Evolutionary conservation across 1,139 yeast species (phyloP).

Genomic region (Cylindricascospora bacillispora): DNA sequence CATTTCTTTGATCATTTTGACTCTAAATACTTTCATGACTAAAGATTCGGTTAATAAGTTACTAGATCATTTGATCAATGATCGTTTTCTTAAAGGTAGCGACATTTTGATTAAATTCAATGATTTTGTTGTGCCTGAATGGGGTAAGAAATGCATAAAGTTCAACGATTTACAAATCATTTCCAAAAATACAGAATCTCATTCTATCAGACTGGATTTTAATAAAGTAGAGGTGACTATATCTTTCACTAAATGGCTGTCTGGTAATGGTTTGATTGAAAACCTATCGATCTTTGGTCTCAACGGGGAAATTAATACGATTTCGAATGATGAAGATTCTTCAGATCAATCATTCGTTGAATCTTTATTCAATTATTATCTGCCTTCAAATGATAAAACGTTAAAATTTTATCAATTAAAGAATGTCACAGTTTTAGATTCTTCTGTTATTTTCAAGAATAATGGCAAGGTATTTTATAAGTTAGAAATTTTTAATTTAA

Average conservation of each 20-base stretch:
- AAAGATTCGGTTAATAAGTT: constrained; percentile 28
- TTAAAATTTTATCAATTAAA: constrained; percentile 46
- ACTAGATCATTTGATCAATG: constrained; percentile 25
- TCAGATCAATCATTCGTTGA: constrained; percentile 8
- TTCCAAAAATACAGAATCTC: constrained; percentile 15
- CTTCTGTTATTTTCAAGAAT: constrained; percentile 33
- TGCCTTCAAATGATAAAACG: constrained; percentile 26
- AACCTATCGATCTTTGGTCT: constrained; percentile 52
- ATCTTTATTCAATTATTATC: constrained; percentile 4
- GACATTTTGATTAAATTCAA: constrained; percentile 28
- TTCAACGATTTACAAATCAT: constrained; percentile 39
- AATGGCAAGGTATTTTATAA: constrained; percentile 28
- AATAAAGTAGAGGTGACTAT: constrained; percentile 46
- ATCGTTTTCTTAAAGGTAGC: constrained; percentile 22
- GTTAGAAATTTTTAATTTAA: constrained; percentile 51
- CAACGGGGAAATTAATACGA: constrained; percentile 29
- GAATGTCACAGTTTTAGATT: constrained; percentile 42
- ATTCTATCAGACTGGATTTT: constrained; percentile 29
- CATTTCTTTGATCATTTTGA: constrained; percentile 40
- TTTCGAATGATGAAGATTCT: constrained; percentile 30
- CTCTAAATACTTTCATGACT: constrained; percentile 31
- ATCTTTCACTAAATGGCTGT: constrained; percentile 57
- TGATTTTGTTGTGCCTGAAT: constrained; percentile 37
- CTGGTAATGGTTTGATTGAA: constrained; percentile 52
- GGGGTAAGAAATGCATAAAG: constrained; percentile 46